phyloP scores from a whole-genome alignment of 495 filamentous ascomycete species.

The Xanthoparmelia taractica region DNA sequence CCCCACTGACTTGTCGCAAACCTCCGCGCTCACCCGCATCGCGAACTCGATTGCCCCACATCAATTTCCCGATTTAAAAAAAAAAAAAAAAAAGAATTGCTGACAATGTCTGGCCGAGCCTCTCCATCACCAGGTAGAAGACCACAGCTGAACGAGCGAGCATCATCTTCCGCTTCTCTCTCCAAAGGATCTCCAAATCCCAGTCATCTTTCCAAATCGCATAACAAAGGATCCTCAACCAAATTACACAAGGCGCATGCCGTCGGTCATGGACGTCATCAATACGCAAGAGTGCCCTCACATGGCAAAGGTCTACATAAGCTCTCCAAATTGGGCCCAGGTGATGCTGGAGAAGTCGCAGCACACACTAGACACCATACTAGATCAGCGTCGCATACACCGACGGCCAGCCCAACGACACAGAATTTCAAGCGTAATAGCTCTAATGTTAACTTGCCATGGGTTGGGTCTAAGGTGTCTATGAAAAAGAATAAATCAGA shows the following conservation, averaged over 20 bases:
- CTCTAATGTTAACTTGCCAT: constrained; percentile 19
- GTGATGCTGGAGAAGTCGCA: constrained; percentile 9
- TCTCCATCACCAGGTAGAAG: constrained; percentile 22
- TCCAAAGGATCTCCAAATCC: constrained; percentile 21
- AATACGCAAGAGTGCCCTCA: constrained; percentile 30
- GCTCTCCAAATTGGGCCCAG: constrained; percentile 28
- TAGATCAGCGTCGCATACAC: constrained; percentile 23
- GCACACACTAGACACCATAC: constrained; percentile 14
- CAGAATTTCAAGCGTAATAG: constrained; percentile 22
- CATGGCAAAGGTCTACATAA: constrained; percentile 36
- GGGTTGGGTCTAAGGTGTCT: constrained; percentile 22
- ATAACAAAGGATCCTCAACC: constrained; percentile 21
- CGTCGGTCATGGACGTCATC: constrained; percentile 25
- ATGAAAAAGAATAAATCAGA: constrained; percentile 24
- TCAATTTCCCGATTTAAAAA: not conserved
- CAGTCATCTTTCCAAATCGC: constrained; percentile 15
- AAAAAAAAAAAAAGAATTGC: not conserved
- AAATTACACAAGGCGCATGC: constrained; percentile 26
- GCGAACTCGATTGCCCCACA: not conserved
- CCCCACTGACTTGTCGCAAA: not conserved
- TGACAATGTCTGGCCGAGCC: constrained; percentile 19
- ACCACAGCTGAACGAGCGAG: constrained; percentile 21
- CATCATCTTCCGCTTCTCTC: constrained; percentile 22
- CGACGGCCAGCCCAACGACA: constrained; percentile 22
- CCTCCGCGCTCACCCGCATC: constrained; percentile 5